These are phyloP conservation scores for Saccharomycopsis sp. DNA, from an alignment of 805 yeast species.

Conservation along the genomic window DNA sequence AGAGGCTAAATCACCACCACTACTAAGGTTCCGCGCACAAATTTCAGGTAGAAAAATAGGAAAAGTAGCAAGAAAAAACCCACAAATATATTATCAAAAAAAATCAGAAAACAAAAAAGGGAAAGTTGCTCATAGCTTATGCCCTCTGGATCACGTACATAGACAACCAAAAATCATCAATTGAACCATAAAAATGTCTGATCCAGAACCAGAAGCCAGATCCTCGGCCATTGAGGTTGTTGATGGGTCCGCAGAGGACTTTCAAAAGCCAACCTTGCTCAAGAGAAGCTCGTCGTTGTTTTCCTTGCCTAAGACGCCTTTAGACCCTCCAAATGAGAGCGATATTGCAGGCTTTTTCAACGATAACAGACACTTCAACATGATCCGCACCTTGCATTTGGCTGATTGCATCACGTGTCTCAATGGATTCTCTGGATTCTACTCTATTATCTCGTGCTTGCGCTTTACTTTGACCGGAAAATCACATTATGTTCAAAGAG, in stretches of 20 bases:
- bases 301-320: conserved; percentile 30
- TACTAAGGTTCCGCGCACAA: background rate
- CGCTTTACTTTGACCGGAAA: conserved; percentile 69
- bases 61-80: background rate
- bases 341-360: conserved; percentile 76
- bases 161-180: background rate
- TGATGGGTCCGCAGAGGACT: background rate
- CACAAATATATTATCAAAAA: no score
- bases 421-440: conserved; percentile 92
- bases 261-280: conserved; percentile 14
- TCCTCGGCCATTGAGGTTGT: conserved; percentile 4
- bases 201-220: background rate
- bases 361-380: conserved; percentile 79
- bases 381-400: conserved; percentile 82
- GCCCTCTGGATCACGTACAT: background rate
- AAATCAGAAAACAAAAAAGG: background rate
- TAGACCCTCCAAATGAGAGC: conserved; percentile 70
- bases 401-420: conserved; percentile 94
- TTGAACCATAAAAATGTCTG: background rate
- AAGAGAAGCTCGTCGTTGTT: conserved; percentile 20
- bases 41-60: background rate
- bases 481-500: conserved; percentile 71
- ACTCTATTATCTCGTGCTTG: conserved; percentile 78
- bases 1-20: background rate
- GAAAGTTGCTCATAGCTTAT: background rate